Conservation (phyloP, 192 early-diverging fungal genomes). For the Pecoramyces ruminantium region DNA sequence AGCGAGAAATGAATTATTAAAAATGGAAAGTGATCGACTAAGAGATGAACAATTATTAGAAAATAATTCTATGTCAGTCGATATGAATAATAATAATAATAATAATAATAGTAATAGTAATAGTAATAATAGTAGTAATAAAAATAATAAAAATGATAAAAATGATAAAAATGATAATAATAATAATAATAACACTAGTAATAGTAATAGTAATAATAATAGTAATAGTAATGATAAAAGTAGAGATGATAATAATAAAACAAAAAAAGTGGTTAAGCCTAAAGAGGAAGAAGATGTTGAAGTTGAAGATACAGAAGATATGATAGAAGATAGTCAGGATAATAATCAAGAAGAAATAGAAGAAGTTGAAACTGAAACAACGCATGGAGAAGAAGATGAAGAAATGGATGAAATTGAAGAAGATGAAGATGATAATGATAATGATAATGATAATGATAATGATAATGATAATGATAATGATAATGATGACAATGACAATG, state of each 20-base stretch:
- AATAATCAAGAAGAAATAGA: neutral
- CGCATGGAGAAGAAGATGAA: neutral
- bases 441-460: neutral
- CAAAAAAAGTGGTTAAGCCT: too few relatives aligned
- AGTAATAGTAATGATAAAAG: too few relatives aligned
- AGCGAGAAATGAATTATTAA: neutral
- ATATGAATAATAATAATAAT: too few relatives aligned
- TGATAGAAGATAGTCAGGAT: neutral
- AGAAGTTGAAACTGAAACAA: neutral
- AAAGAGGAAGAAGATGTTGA: neutral
- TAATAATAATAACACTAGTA: too few relatives aligned
- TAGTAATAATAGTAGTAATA: neutral
- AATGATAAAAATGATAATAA: too few relatives aligned
- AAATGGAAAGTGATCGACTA: neutral
- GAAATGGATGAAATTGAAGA: neutral
- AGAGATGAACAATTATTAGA: neutral
- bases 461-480: too few relatives aligned
- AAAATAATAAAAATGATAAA: too few relatives aligned
- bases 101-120: too few relatives aligned
- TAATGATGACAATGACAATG: too few relatives aligned
- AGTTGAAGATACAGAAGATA: neutral
- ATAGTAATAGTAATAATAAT: too few relatives aligned
- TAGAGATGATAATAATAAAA: too few relatives aligned
- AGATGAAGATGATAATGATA: neutral
- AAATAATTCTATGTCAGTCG: neutral